A percentile compares a stretch with the other conserved stretches of the same genome.
These are phyloP conservation scores for Limtongia smithiae DNA, from an alignment of 805 yeast species.

Conservation along the genomic window DNA sequence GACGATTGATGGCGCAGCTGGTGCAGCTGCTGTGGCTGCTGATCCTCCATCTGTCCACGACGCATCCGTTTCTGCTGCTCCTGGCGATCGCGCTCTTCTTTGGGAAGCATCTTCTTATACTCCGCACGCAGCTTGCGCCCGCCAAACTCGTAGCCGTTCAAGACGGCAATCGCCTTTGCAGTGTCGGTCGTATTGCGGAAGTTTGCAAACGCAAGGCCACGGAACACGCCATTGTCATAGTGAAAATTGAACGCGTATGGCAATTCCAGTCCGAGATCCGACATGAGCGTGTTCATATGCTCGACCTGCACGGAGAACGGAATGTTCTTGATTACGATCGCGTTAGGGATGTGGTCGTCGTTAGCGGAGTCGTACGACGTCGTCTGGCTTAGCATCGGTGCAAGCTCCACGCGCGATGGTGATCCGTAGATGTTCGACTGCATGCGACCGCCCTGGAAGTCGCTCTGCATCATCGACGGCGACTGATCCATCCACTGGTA, in stretches of 20 bases:
- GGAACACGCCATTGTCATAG: constrained; percentile 94
- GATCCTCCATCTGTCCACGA: constrained; percentile 94
- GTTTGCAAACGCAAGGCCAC: constrained; percentile 97
- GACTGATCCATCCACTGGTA: constrained; percentile 20
- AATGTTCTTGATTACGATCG: constrained; percentile 94
- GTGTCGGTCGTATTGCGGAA: constrained; percentile 94
- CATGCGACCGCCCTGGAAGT: constrained; percentile 7
- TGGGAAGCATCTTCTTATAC: constrained; percentile 94
- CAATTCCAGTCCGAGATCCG: constrained; percentile 88
- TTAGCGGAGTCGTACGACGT: background rate
- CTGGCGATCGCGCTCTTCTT: constrained; percentile 88
- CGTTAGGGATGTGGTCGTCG: constrained; percentile 90
- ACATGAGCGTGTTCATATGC: constrained; percentile 50
- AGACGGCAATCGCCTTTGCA: constrained; percentile 70
- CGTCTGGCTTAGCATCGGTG: constrained; percentile 11
- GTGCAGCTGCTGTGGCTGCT: constrained; percentile 53
- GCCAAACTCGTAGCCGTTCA: constrained; percentile 93
- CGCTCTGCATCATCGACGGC: constrained; percentile 10
- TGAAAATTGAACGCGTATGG: constrained; percentile 98
- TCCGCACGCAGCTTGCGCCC: constrained; percentile 96
- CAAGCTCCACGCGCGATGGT: constrained; percentile 10
- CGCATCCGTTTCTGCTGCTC: constrained; percentile 94
- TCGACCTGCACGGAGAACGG: constrained; percentile 97
- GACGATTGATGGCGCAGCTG: constrained; percentile 8
- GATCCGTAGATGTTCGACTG: constrained; percentile 3